Evolutionary conservation across 257 asterid species (phyloP), one percentile per base, ranked within the genome.

Genomic region (Solanum gracilifrons): DNA sequence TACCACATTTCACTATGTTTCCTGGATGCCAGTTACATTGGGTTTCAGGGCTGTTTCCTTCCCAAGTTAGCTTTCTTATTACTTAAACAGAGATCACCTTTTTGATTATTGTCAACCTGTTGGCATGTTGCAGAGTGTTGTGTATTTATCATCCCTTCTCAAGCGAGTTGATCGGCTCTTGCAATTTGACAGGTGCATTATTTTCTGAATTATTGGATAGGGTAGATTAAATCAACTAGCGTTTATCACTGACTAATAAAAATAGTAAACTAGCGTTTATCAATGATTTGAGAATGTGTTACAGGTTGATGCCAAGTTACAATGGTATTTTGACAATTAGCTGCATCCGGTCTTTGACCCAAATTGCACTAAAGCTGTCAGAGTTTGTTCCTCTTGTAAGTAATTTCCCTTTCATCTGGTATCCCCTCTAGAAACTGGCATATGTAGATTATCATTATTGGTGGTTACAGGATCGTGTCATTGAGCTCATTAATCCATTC

Each of bases 241-340:
- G 51, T 77, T 64, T 71, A 25, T 88, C 55, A 37, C 82, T 3
- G 16, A 20, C 7, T 33, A 9, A 33, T 20, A 5, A 32, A 32
- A 33, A 20, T 31, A 9, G 60, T 77, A 10, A 37, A 77, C 35
- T 77, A 77, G 85, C 80, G 39, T 13, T 87, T 48, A 33, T 43
- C 18, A 37, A 31, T 85, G 55, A 85, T 83, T 85, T 37, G 77
- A 11, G 86, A 87, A 80, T 89, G 58, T 84, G 88, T 85, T 35
- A 85, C 88, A 96, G 99, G 95, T 91, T 97, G 92, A 97, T 97
- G 99, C 99, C 99, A 73, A 96, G 99, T 92, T 94, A 95, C 94
- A 94, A 96, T 90, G 99, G 99, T 86, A 92, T 97, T 87, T 90
- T 96, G 92, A 96, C 98, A 23, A 89, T 92, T 88, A 94, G 97